Percentiles rank a stretch among this genome's conserved stretches.
These are phyloP conservation scores for Gleditsia sinensis DNA, from an alignment of 306 rosid species.

Conservation along the genomic window DNA sequence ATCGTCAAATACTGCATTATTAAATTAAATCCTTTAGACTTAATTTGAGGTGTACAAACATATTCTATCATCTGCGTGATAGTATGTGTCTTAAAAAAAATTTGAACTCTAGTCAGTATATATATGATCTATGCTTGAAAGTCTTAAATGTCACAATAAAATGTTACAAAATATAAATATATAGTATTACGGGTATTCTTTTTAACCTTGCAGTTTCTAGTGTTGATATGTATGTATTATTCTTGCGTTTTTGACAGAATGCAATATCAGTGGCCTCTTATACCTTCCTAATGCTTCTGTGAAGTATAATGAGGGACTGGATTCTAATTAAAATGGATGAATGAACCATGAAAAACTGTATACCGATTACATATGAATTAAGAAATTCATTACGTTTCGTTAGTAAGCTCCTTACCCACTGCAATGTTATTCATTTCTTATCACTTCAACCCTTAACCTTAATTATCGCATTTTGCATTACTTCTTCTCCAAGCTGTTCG, in stretches of 20 bases:
- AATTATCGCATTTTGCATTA: not conserved
- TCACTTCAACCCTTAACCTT: not conserved
- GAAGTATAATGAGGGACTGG: not conserved
- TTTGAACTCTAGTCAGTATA: conserved; percentile 11
- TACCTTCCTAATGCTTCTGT: not conserved
- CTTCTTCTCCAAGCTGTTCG: not conserved
- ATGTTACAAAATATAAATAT: conserved; percentile 1
- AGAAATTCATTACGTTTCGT: not conserved
- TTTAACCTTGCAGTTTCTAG: not conserved
- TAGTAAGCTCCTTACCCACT: not conserved
- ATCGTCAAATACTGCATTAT: conserved; percentile 19
- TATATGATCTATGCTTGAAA: not conserved
- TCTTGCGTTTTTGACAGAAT: not conserved
- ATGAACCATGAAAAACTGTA: not conserved
- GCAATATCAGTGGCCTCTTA: not conserved
- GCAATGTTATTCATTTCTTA: not conserved
- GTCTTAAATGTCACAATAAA: not conserved
- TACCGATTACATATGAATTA: not conserved
- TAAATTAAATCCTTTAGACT: conserved; percentile 1
- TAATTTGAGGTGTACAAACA: not conserved
- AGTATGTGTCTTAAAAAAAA: no score
- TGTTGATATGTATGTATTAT: not conserved
- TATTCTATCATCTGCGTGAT: conserved; percentile 13
- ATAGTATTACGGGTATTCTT: conserved; percentile 6
- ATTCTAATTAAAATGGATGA: not conserved